Percentiles rank a stretch among this genome's conserved stretches.
Evolutionary conservation across 345 rosid species (phyloP).

Genomic region (Gossypium mustelinum): DNA sequence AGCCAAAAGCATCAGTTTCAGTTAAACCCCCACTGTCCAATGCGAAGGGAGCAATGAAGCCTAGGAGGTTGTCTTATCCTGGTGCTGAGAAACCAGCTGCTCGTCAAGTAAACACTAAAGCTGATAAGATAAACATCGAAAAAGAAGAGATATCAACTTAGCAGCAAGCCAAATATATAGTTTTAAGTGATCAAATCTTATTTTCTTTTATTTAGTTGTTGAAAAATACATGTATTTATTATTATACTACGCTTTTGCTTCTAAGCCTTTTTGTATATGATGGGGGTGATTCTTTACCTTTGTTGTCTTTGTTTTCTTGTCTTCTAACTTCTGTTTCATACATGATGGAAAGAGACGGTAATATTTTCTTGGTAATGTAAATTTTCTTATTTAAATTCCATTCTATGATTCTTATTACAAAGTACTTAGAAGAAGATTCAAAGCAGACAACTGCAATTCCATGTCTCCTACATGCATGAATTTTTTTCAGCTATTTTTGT

Average conservation of each 20-base stretch:
- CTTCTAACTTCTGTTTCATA: background rate
- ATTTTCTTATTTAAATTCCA: background rate
- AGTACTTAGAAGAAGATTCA: background rate
- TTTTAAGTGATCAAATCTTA: background rate
- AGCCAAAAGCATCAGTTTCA: slow-evolving; percentile 45
- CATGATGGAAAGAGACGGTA: background rate
- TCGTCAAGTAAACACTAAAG: slow-evolving; percentile 22
- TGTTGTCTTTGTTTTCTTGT: background rate
- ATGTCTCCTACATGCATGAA: background rate
- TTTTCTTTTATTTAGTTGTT: background rate
- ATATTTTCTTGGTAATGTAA: slow-evolving; percentile 4
- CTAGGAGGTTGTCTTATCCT: slow-evolving; percentile 69
- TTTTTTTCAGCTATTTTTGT: background rate
- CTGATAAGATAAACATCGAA: slow-evolving; percentile 23
- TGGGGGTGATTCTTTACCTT: slow-evolving; percentile 1
- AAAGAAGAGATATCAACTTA: slow-evolving; percentile 20
- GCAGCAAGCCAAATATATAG: background rate
- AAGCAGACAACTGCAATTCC: background rate
- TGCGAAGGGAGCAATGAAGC: slow-evolving; percentile 35
- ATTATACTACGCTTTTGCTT: background rate
- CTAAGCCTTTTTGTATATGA: slow-evolving; percentile 3
- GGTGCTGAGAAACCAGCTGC: slow-evolving; percentile 39
- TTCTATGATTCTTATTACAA: background rate
- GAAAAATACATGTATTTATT: background rate
- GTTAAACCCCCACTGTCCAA: slow-evolving; percentile 39